These are phyloP conservation scores for Fonsecaea nubica DNA, from an alignment of 2,329 filamentous ascomycete species.

Conservation along the genomic window DNA sequence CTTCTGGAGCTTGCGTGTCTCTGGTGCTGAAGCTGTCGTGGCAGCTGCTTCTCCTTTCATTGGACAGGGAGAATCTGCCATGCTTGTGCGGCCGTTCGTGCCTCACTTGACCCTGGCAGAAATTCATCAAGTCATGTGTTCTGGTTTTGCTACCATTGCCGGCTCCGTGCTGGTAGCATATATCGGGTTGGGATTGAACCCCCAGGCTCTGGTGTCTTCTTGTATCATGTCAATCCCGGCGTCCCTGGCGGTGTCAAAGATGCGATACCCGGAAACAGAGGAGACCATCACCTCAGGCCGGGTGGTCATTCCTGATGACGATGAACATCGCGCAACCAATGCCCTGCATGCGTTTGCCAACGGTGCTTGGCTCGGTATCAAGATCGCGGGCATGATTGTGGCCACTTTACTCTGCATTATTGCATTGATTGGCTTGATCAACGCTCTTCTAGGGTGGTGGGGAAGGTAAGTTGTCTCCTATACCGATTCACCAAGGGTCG, in stretches of 20 bases:
- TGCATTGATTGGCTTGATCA: conserved; percentile 73
- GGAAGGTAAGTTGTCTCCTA: conserved; percentile 66
- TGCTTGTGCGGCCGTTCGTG: conserved; percentile 88
- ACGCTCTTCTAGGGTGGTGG: conserved; percentile 84
- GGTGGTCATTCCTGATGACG: conserved; percentile 79
- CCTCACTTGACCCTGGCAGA: conserved; percentile 85
- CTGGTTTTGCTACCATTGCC: conserved; percentile 89
- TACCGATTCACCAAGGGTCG: not conserved
- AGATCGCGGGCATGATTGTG: conserved; percentile 83
- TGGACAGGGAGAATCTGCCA: conserved; percentile 90
- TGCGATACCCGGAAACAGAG: conserved; percentile 87
- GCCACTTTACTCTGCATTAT: conserved; percentile 83
- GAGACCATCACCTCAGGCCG: conserved; percentile 82
- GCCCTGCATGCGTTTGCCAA: conserved; percentile 83
- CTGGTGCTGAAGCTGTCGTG: conserved; percentile 90
- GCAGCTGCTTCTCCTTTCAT: conserved; percentile 93
- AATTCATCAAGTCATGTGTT: conserved; percentile 90
- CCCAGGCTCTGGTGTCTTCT: conserved; percentile 84
- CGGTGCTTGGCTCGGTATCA: conserved; percentile 83
- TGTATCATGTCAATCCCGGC: conserved; percentile 97
- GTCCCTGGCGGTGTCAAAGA: conserved; percentile 85
- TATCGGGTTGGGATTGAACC: conserved; percentile 80
- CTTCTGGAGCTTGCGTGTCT: conserved; percentile 87
- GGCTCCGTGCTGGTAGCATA: conserved; percentile 87
- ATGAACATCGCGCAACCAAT: conserved; percentile 77